Evolutionary conservation across 768 basidiomycete species (phyloP), one percentile per base, ranked within the genome.

Genomic region (Tricholoma sp.): DNA sequence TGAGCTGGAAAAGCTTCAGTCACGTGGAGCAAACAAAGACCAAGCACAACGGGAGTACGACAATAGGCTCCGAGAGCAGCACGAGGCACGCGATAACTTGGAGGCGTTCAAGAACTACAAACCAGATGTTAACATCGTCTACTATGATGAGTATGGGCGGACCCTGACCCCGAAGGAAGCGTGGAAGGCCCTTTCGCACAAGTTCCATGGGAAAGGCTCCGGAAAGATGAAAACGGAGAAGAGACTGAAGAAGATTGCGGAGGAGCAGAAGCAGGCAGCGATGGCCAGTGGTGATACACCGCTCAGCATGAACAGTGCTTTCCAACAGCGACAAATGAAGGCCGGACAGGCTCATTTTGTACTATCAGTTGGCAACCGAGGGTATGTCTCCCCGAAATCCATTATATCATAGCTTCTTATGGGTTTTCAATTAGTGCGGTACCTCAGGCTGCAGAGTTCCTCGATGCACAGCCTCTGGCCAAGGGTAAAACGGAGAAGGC

Each of bases 141-240:
- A 99, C 68, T 88, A 95, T 61, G 97, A 99, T 67, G 96, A 99
- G 70, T 92, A 93, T 68, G 97, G 97, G 48, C 81, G 97, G 37
- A 68, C 80, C 56, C 74, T 94, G 68, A 91, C 91, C 20, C 87
- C 87, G 17, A 98, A 98, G 77, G 97, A 99, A 75, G 95, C 96
- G 5, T 98, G 96, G 95, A 98, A 98, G 74, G 92, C 94, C 15
- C 76, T 99, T 42, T 94, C 91, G 44, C 97, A 99, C 70, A 91
- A 92, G 68, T 98, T 99, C 84, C 97, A 99, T 63, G 97, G 97
- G 34, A 98, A 98, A 72, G 93, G 93, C 2, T 91, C 91, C 1
- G 97, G 97, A 10, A 91, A 88, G 76, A 91, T 90, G 84, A 98
- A 98, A 81, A 94, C 89, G 20, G 96, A 98, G 78, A 98, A 98